phyloP scores from a whole-genome alignment of 2,329 filamentous ascomycete genomes.

The Calonectria naviculata region DNA sequence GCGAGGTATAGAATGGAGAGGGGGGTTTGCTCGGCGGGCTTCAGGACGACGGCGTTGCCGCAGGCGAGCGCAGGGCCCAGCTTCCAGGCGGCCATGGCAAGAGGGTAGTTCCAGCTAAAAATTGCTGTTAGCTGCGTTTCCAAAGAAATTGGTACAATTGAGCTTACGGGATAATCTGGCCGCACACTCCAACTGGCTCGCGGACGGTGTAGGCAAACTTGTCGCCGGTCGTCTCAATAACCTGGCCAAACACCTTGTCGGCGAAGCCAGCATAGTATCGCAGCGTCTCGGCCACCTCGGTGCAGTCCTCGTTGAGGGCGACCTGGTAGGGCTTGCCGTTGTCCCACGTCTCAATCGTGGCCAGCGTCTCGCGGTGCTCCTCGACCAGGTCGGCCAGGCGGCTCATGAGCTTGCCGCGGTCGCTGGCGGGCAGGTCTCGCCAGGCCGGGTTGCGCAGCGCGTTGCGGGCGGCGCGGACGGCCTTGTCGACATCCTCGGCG shows the following conservation, averaged over 20 bases:
- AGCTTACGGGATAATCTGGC: conserved; percentile 26
- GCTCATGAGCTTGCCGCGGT: conserved; percentile 76
- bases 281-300: conserved; percentile 58
- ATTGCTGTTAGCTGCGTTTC: not conserved
- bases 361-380: conserved; percentile 64
- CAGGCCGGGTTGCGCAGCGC: conserved; percentile 77
- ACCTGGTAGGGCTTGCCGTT: conserved; percentile 80
- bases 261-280: conserved; percentile 85
- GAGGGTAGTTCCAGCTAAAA: conserved; percentile 71
- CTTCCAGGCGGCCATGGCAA: conserved; percentile 69
- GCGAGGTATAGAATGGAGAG: conserved; percentile 35
- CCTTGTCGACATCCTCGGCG: conserved; percentile 45
- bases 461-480: conserved; percentile 63
- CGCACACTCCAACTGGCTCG: conserved; percentile 23
- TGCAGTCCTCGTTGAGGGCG: conserved; percentile 74
- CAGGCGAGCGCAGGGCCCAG: conserved; percentile 76
- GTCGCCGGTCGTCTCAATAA: conserved; percentile 75
- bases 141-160: not conserved
- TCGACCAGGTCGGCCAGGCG: conserved; percentile 76
- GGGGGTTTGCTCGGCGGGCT: conserved; percentile 43
- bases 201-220: conserved; percentile 74
- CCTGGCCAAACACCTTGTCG: conserved; percentile 83
- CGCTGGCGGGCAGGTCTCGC: conserved; percentile 73
- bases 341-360: conserved; percentile 77
- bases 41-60: conserved; percentile 73